Conservation (phyloP, 768 basidiomycete species). For the Suillus hirtellus region DNA sequence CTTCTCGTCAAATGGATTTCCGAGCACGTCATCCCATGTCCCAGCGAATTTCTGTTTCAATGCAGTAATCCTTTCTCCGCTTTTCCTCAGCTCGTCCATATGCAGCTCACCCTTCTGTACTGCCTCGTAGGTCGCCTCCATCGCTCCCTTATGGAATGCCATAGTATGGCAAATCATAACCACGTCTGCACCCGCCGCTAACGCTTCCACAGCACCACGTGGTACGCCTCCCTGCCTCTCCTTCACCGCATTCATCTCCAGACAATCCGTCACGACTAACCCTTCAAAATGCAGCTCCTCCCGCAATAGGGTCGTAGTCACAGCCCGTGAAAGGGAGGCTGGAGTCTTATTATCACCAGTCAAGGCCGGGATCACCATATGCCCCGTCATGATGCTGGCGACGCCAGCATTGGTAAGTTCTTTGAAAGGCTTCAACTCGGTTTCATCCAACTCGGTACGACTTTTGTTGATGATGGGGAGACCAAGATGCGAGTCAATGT, state of each 20-base stretch:
- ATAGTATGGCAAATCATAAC: conserved; percentile 74
- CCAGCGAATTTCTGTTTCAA: conserved; percentile 56
- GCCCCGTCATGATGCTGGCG: conserved; percentile 70
- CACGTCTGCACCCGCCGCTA: conserved; percentile 69
- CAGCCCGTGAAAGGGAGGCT: conserved; percentile 53
- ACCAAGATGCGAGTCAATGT: conserved; percentile 68
- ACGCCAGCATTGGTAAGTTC: conserved; percentile 41
- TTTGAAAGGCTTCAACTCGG: conserved; percentile 62
- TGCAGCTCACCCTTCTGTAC: conserved; percentile 45
- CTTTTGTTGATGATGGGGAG: conserved; percentile 62
- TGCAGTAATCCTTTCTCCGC: conserved; percentile 45
- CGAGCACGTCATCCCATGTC: conserved; percentile 43
- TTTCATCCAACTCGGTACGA: conserved; percentile 39
- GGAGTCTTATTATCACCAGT: conserved; percentile 53
- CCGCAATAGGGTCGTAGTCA: conserved; percentile 56
- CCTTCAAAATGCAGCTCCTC: conserved; percentile 53
- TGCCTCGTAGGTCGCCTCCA: conserved; percentile 53
- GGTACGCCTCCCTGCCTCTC: conserved; percentile 43
- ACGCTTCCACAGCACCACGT: conserved; percentile 54
- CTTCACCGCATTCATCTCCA: conserved; percentile 73
- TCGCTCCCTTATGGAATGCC: conserved; percentile 50
- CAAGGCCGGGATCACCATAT: conserved; percentile 66
- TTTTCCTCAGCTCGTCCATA: conserved; percentile 38
- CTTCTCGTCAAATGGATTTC: conserved; percentile 26
- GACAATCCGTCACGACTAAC: conserved; percentile 70